A percentile compares a stretch with the other conserved stretches of the same genome.
These are phyloP conservation scores for Salix koriyanagi DNA, from an alignment of 345 rosid species.

Conservation along the genomic window DNA sequence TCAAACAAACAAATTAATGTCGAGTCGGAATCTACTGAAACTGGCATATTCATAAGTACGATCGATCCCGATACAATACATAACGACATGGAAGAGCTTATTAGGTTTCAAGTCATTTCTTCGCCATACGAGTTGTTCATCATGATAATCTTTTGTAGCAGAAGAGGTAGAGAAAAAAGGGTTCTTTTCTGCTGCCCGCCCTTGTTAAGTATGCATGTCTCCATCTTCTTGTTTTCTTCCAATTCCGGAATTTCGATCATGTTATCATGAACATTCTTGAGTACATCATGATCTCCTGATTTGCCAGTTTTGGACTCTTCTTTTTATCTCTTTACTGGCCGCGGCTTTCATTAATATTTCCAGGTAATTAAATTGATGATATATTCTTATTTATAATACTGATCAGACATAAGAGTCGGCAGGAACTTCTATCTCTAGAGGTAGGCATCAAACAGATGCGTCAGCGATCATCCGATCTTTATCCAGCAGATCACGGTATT, in stretches of 20 bases:
- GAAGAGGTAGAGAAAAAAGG: not conserved
- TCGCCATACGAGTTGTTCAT: not conserved
- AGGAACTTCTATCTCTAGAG: not conserved
- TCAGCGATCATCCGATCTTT: conserved; percentile 5
- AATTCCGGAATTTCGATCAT: conserved; percentile 7
- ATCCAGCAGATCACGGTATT: conserved; percentile 8
- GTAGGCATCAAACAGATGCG: conserved; percentile 10
- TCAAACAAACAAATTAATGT: not conserved
- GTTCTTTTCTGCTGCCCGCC: not conserved
- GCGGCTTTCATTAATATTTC: not conserved
- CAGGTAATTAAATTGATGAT: not conserved
- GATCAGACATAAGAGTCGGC: not conserved
- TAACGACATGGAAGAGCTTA: not conserved
- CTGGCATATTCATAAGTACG: not conserved
- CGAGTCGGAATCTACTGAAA: not conserved
- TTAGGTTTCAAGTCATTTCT: conserved; percentile 1
- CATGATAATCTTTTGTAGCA: not conserved
- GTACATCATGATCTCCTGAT: conserved; percentile 3
- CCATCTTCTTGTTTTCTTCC: conserved; percentile 28
- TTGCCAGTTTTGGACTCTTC: conserved; percentile 8
- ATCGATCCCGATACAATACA: not conserved
- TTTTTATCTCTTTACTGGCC: not conserved
- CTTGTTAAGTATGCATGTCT: conserved; percentile 14
- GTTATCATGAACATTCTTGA: conserved; percentile 1
- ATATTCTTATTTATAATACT: not conserved